A percentile compares a stretch with the other conserved stretches of the same genome.
These are phyloP conservation scores for Carex kokanica DNA, from an alignment of 176 grass and related monocot genomes.

Conservation along the genomic window DNA sequence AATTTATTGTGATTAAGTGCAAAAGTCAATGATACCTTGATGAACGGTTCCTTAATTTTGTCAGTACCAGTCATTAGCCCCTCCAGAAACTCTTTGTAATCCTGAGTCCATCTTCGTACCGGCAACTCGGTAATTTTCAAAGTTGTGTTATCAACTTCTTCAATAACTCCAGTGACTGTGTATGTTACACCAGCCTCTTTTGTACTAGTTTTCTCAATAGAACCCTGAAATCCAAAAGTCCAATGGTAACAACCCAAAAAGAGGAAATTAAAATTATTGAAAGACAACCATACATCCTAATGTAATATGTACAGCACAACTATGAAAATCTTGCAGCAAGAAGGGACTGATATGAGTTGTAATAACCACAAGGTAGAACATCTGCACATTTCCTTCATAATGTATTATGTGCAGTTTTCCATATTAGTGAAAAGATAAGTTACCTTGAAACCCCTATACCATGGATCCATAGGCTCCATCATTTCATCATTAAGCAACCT, in stretches of 20 bases:
- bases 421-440: background rate
- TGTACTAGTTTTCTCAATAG: conserved; percentile 47
- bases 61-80: conserved; percentile 40
- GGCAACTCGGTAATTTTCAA: conserved; percentile 42
- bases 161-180: conserved; percentile 39
- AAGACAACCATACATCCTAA: background rate
- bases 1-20: background rate
- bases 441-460: conserved; percentile 53
- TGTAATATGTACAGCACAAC: background rate
- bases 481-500: conserved; percentile 37
- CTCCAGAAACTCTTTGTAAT: conserved; percentile 51
- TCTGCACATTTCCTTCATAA: background rate
- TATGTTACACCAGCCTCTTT: conserved; percentile 49
- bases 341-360: background rate
- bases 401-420: background rate
- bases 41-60: conserved; percentile 55
- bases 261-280: background rate
- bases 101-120: conserved; percentile 47
- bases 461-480: conserved; percentile 46
- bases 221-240: conserved; percentile 28
- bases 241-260: background rate
- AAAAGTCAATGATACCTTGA: conserved; percentile 30
- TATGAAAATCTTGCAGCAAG: background rate
- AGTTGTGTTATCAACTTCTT: conserved; percentile 39
- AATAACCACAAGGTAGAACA: background rate